Percentiles rank a stretch among this genome's conserved stretches.
phyloP scores from a whole-genome alignment of 495 filamentous ascomycete genomes.

The Talaromyces trachyspermus region DNA sequence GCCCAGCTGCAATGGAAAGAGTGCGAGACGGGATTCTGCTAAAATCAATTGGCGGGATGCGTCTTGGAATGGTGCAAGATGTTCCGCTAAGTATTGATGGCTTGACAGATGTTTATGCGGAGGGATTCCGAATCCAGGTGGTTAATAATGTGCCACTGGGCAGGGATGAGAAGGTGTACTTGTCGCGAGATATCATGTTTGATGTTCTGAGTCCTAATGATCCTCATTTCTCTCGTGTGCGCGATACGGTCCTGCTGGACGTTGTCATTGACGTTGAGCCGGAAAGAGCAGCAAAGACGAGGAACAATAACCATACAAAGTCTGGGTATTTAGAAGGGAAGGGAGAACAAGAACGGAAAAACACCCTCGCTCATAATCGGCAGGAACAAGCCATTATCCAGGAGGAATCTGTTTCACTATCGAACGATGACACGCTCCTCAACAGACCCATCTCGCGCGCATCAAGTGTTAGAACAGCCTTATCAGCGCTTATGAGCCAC shows the following conservation, averaged over 20 bases:
- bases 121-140: conserved; percentile 61
- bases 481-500: conserved; percentile 52
- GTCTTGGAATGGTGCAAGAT: conserved; percentile 73
- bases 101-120: conserved; percentile 18
- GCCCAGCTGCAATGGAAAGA: conserved; percentile 49
- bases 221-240: conserved; percentile 72
- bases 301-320: conserved; percentile 20
- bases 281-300: conserved; percentile 30
- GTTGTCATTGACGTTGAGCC: conserved; percentile 54
- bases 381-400: conserved; percentile 3
- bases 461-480: conserved; percentile 41
- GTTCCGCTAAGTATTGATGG: conserved; percentile 19
- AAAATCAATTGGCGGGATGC: conserved; percentile 69
- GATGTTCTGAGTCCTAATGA: conserved; percentile 65
- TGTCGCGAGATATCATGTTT: conserved; percentile 67
- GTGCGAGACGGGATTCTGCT: conserved; percentile 70
- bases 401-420: conserved; percentile 14
- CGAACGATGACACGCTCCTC: background rate
- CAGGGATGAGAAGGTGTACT: conserved; percentile 81
- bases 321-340: no score
- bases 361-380: background rate
- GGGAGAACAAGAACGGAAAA: no score
- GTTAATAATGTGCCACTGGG: conserved; percentile 77
- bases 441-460: conserved; percentile 26
- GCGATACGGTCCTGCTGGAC: conserved; percentile 66